Evolutionary conservation across 2,329 filamentous ascomycete genomes (phyloP), one percentile per base, ranked within the genome.

Genomic region (Penicillium sp.): DNA sequence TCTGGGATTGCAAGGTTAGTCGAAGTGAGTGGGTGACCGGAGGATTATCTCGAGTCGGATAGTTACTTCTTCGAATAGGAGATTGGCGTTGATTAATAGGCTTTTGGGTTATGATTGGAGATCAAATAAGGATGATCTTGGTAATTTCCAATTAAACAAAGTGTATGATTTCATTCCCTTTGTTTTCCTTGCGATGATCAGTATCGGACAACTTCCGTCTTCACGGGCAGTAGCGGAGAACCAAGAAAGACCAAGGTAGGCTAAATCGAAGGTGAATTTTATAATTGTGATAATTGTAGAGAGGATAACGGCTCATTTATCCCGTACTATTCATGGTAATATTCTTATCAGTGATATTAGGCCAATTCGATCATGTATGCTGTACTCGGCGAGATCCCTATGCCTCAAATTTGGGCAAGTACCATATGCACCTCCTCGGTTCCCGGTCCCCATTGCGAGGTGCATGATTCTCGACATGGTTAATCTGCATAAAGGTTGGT

Each of bases 151-250:
- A 23, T 10, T 43, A 29, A 34, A 36, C 16, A 16, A 31, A 31
- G 29, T 31, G 11, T 13, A 31, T 31, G 29, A 31, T 31, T 2
- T 27, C 16, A n/a, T 38, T 38, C 4, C n/a, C 19, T 21, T 40
- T 16, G 34, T 16, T 13, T n/a, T 29, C 23, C 36, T 23, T 44
- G 15, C 9, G 50, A 36, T 39, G 25, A 55, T 51, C 47, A 16
- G 15, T 40, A 16, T 46, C 49, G 41, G 54, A 21, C 54, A 53
- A 53, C 36, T 41, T 53, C 49, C 54, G 54, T n/a, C 34, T 46
- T 21, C 53, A 43, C 40, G 23, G 39, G 40, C 19, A 45, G 46
- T 31, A 55, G 47, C 19, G 36, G 6, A 34, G 16, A 7, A 16
- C 4, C 3, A 34, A 16, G 33, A 34, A 34, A 34, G 33, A 34